These are phyloP conservation scores for Purshia tridentata DNA, from an alignment of 306 rosid species.

Conservation along the genomic window DNA sequence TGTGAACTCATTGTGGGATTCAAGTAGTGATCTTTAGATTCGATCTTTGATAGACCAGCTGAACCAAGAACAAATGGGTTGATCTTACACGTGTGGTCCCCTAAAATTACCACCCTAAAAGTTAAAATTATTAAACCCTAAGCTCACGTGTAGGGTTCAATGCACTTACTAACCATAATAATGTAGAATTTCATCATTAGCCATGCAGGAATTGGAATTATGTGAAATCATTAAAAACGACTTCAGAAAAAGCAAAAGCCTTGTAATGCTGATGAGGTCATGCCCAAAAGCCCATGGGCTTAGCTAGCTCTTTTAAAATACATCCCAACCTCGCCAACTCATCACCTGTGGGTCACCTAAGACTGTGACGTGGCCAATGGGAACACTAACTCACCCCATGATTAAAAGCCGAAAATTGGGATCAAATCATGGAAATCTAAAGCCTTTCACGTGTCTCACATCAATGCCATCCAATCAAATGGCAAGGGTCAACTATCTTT, in stretches of 20 bases:
- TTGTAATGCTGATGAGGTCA: constrained; percentile 48
- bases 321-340: background rate
- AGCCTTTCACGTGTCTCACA: constrained; percentile 71
- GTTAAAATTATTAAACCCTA: constrained; percentile 27
- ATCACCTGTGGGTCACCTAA: too few relatives aligned
- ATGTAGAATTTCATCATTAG: constrained; percentile 89
- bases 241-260: constrained; percentile 54
- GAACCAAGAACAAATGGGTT: too few relatives aligned
- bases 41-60: too few relatives aligned
- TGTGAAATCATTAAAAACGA: constrained; percentile 90
- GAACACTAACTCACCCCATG: constrained; percentile 46
- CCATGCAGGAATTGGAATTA: constrained; percentile 88
- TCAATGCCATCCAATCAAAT: constrained; percentile 47
- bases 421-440: constrained; percentile 44
- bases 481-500: constrained; percentile 42
- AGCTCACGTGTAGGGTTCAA: constrained; percentile 95
- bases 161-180: constrained; percentile 86
- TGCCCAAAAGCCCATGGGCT: constrained; percentile 17
- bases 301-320: constrained; percentile 9
- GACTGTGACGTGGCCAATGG: background rate
- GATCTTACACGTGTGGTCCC: constrained; percentile 64
- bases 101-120: constrained; percentile 23
- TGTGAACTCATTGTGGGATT: constrained; percentile 18
- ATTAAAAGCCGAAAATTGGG: constrained; percentile 29
- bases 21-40: constrained; percentile 4